Evolutionary conservation across 257 asterid genomes (phyloP), one percentile per base, ranked within the genome.

Genomic region (Coffea canephora): DNA sequence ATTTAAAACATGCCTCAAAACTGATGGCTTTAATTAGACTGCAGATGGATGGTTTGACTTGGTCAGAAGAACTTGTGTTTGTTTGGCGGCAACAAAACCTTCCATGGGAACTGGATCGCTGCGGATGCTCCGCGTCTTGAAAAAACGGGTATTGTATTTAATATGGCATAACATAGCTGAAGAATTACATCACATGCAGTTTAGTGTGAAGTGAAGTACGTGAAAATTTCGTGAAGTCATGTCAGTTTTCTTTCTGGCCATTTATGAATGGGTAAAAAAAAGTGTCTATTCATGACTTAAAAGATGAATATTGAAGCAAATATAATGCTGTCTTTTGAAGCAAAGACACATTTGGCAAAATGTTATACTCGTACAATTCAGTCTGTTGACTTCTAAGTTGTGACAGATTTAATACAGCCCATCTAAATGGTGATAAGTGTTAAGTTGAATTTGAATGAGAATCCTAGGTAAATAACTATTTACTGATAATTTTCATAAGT

Each of bases 91-190:
- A 79, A 95, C 99, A 68, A 68, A 95, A 95, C 87, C 98, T 95
- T 75, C 99, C 99, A 46, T 95, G 99, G 99, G 99, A 95, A 82
- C 92, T 95, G 79, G 99, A 95, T 87, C n/a, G 97, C 92, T 74
- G 99, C 99, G 73, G 73, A 93, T 95, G 99, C 98, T 95, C 49
- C 90, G 99, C 99, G 98, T 80, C 99, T 95, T 77, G 99, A 95
- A 82, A 95, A 95, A 87, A 87, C 91, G 99, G 93, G 98, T 93
- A 87, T 70, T 66, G 52, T 78, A 76, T 52, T 73, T 18, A 34
- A 88, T 68, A 21, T 16, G 79, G 59, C 52, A 25, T 39, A 76
- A 76, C 76, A 73, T 73, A 11, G 3, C 48, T 72, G 59, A 19
- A 73, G 68, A 46, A 49, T 69, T 18, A 69, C 18, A 18, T 74